Base-by-base conservation (phyloP, 1,139 yeast genomes). In the Yamadazyma dendronema region DNA sequence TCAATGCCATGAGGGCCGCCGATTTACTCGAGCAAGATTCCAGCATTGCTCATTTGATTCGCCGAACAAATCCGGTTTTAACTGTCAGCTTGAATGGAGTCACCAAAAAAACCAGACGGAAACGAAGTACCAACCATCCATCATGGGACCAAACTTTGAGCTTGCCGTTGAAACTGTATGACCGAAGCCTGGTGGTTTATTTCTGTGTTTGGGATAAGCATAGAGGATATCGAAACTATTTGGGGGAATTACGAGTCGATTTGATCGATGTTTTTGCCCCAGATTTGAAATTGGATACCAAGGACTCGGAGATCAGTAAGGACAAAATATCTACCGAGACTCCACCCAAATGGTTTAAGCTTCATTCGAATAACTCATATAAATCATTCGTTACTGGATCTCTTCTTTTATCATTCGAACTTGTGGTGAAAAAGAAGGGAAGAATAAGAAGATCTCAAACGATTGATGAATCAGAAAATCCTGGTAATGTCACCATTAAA, bases 381-480 rank as follows among this genome's bases (percentile, higher is more conserved):
- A 73, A 72, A 31, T 60, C 74, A 8, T 78, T 66, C 52, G 77
- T 79, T 9, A 74, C 82, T 0, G 89, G 89, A 0, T 72, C 81
- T 0, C 44, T 83, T 4, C 61, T 68, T 29, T 49, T 79, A n/a
- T 68, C 73, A 21, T 74, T 81, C 45, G 73, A 74, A 37, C 52
- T 80, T 34, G 53, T 59, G n/a, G 54, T 65, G 7, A 60, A 51
- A 35, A 22, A 28, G 14, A 40, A 37, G 34, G 42, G 38, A 8
- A 24, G 34, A n/a, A 21, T 33, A 35, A 40, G 35, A 16, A 36
- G 29, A 29, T 25, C 35, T 28, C 34, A 37, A 25, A 37, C 44
- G 5, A 22, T 40, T 13, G 37, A 16, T 4, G 22, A 16, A 8
- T 11, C 16, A 4, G 32, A 34, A 11, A 40, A 34, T 19, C 26